Base-by-base conservation (phyloP, 2,329 filamentous ascomycete species). In the Colletotrichum filicis region DNA sequence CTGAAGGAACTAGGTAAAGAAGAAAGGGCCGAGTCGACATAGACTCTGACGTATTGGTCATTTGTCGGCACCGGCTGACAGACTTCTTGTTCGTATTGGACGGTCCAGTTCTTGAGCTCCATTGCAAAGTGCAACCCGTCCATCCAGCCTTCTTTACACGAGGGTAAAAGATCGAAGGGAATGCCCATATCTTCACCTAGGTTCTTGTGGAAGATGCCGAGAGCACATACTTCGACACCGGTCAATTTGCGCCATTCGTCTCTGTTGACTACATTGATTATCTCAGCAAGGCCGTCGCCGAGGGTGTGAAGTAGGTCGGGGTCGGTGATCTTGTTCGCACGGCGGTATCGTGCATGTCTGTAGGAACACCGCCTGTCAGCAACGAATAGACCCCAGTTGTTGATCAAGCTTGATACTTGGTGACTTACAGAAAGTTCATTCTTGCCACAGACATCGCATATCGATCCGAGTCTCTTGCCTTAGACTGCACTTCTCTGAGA, bases 251-350 rank as follows among this genome's bases (percentile, higher is more conserved):
- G 84, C 90, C 91, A 92, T 77, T 92, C 91, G 73, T 87, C 88
- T 9, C 77, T 78, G 12, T 84, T 76, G 24, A 90, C 85, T 83
- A 89, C 92, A 6, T 85, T 80, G 9, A 85, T 78, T 0, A 90
- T 88, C 74, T 92, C 87, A 2, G 88, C 79, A 1, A 88, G 85
- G 75, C 92, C 91, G 0, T 92, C 80, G 14, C 86, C 84, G 0
- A 93, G 84, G 0, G 91, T 93, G 79, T 92, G 93, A 0, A 93
- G 84, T 83, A 93, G 86, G 75, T 93, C 92, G 19, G 87, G 84
- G 53, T 92, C 88, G 5, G 83, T 84, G 75, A 93, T 93, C 76
- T 88, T 88, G 57, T 89, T 88, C 0, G 87, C 82, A 62, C 85
- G 84, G 63, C 87, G 87, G 78, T 92, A 92, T 2, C 83, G 80